phyloP scores from a whole-genome alignment of 495 filamentous ascomycete species.

The Echria macrotheca region DNA sequence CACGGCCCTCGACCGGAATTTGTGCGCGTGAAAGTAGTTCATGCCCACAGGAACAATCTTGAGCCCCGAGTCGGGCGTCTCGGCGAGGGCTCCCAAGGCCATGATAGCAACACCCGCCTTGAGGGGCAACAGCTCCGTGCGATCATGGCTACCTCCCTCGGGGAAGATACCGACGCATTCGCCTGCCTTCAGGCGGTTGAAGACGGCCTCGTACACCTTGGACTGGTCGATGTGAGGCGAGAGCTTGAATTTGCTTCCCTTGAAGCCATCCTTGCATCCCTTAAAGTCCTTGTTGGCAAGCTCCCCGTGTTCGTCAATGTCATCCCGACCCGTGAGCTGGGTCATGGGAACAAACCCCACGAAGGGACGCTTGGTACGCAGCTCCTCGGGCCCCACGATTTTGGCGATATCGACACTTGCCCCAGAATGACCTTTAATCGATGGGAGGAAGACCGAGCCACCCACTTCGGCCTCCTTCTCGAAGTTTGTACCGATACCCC shows the following conservation, averaged over 20 bases:
- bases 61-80: constrained; percentile 81
- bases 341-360: constrained; percentile 59
- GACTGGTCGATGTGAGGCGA: constrained; percentile 94
- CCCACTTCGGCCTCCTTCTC: constrained; percentile 64
- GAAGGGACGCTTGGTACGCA: constrained; percentile 82
- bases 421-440: constrained; percentile 65
- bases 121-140: constrained; percentile 84
- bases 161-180: constrained; percentile 97
- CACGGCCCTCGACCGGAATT: constrained; percentile 94
- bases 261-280: constrained; percentile 54
- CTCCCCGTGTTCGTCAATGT: constrained; percentile 56
- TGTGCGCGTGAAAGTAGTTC: constrained; percentile 99
- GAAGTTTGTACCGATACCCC: constrained; percentile 85
- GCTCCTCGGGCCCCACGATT: constrained; percentile 72
- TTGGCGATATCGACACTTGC: constrained; percentile 76
- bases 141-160: constrained; percentile 95
- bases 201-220: constrained; percentile 89
- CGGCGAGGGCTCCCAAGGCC: constrained; percentile 89
- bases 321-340: constrained; percentile 74
- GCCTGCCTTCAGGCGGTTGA: constrained; percentile 68
- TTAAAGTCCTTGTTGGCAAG: constrained; percentile 43
- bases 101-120: constrained; percentile 99
- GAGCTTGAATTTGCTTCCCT: constrained; percentile 77
- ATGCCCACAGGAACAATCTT: constrained; percentile 99
- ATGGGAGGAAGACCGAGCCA: constrained; percentile 81